These are phyloP conservation scores for Wickerhamiella kurtzmanii DNA, from an alignment of 805 yeast genomes.

Conservation along the genomic window DNA sequence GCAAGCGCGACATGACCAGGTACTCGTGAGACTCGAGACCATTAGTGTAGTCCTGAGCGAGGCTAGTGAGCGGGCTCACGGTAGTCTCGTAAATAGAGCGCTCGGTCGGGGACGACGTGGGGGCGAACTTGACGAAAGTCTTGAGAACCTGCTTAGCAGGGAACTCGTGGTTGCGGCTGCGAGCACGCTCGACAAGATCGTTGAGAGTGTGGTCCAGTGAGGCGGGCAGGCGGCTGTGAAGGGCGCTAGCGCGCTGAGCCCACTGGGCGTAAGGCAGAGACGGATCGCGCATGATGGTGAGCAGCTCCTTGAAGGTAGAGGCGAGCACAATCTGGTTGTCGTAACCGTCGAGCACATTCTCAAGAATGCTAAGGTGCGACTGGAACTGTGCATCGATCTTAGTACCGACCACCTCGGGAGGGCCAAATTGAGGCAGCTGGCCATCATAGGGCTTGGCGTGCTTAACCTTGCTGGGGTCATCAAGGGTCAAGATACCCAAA, in stretches of 20 bases:
- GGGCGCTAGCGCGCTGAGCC: constrained; percentile 71
- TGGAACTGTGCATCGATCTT: constrained; percentile 69
- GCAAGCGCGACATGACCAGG: constrained; percentile 51
- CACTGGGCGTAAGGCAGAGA: constrained; percentile 90
- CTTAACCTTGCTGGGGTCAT: constrained; percentile 93
- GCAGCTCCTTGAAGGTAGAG: constrained; percentile 58
- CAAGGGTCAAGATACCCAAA: constrained; percentile 83
- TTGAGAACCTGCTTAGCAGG: constrained; percentile 80
- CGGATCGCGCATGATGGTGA: constrained; percentile 60
- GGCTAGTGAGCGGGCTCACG: constrained; percentile 58
- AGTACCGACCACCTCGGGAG: constrained; percentile 69
- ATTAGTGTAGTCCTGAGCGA: constrained; percentile 54
- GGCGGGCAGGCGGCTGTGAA: constrained; percentile 78
- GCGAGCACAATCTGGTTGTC: constrained; percentile 94
- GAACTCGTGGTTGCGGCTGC: constrained; percentile 63
- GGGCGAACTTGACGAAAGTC: constrained; percentile 52
- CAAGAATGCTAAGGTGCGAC: constrained; percentile 43
- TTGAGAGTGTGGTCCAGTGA: constrained; percentile 57
- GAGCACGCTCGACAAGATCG: constrained; percentile 51
- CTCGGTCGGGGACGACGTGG: constrained; percentile 35
- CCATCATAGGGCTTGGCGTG: constrained; percentile 95
- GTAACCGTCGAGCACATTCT: constrained; percentile 75
- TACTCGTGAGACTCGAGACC: constrained; percentile 82
- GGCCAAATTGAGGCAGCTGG: constrained; percentile 77
- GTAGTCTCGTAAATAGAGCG: constrained; percentile 37